phyloP scores from a whole-genome alignment of 2,329 filamentous ascomycete species.

The Aspergillus alliaceus region DNA sequence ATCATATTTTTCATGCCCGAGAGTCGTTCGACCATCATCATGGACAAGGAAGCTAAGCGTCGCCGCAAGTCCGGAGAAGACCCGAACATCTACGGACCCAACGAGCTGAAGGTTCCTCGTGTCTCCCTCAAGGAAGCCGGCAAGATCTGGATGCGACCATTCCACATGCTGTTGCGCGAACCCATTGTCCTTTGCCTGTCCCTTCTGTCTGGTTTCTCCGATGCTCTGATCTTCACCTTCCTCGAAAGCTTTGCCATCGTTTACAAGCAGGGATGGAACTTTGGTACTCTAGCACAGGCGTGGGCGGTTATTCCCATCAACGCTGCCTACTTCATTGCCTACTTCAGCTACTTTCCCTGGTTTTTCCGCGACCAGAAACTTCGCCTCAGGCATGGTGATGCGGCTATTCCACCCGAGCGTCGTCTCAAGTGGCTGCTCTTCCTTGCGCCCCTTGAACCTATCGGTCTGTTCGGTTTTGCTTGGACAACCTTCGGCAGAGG shows the following conservation, averaged over 20 bases:
- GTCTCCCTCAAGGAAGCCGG: constrained; percentile 43
- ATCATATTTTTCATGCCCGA: constrained; percentile 56
- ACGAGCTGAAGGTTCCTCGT: constrained; percentile 47
- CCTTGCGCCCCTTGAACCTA: constrained; percentile 59
- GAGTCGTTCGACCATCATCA: constrained; percentile 56
- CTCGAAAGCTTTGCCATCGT: constrained; percentile 59
- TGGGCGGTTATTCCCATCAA: constrained; percentile 66
- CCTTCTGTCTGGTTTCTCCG: constrained; percentile 68
- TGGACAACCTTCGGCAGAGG: constrained; percentile 64
- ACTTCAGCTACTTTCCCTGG: constrained; percentile 54
- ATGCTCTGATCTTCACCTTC: constrained; percentile 68
- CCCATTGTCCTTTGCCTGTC: constrained; percentile 70
- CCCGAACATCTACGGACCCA: constrained; percentile 66
- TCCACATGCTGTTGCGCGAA: constrained; percentile 70
- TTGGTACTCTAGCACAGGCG: constrained; percentile 57
- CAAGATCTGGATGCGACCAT: constrained; percentile 61
- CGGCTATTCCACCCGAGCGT: constrained; percentile 60
- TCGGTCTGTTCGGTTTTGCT: constrained; percentile 69
- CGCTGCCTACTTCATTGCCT: constrained; percentile 65
- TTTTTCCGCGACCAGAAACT: constrained; percentile 44
- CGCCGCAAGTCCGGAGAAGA: constrained; percentile 50
- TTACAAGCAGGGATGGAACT: constrained; percentile 59
- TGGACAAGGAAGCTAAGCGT: constrained; percentile 58
- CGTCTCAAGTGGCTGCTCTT: constrained; percentile 67
- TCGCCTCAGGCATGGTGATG: constrained; percentile 45